Conservation (phyloP, 768 basidiomycete species). For the Mycena metata region DNA sequence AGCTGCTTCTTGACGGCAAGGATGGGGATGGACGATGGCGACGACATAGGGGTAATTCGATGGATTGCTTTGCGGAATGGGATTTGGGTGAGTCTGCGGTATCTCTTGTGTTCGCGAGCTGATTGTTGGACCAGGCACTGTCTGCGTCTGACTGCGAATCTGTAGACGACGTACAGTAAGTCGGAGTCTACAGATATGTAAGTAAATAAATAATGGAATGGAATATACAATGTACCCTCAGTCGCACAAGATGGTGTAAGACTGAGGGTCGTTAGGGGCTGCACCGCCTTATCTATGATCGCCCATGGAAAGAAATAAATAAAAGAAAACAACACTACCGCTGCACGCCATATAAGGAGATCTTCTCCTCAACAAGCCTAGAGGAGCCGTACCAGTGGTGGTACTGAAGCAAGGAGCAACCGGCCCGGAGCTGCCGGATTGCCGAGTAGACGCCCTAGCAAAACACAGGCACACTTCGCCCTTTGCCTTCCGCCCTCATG, state of each 20-base stretch:
- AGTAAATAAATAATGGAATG: too few relatives aligned
- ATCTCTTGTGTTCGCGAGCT: not conserved
- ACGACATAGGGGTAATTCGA: slow-evolving; percentile 14
- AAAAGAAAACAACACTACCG: not conserved
- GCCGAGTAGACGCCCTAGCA: too few relatives aligned
- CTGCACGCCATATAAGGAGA: too few relatives aligned
- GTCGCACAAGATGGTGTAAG: slow-evolving; percentile 10
- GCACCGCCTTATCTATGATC: not conserved
- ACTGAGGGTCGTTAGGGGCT: slow-evolving; percentile 14
- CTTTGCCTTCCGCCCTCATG: too few relatives aligned
- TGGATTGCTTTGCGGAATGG: not conserved
- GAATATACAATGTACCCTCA: slow-evolving; percentile 15
- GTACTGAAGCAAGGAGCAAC: too few relatives aligned
- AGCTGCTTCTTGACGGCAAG: too few relatives aligned
- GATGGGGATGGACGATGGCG: too few relatives aligned
- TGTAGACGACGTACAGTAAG: slow-evolving; percentile 19
- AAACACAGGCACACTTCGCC: too few relatives aligned
- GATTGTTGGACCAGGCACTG: slow-evolving; percentile 10
- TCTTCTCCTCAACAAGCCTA: too few relatives aligned
- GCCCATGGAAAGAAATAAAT: not conserved
- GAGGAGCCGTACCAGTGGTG: too few relatives aligned
- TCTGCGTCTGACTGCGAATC: slow-evolving; percentile 31
- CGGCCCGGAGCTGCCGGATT: too few relatives aligned
- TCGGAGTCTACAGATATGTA: not conserved
- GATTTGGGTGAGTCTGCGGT: not conserved